These are phyloP conservation scores for Fusarium setosum DNA, from an alignment of 2,329 filamentous ascomycete genomes.

Conservation along the genomic window DNA sequence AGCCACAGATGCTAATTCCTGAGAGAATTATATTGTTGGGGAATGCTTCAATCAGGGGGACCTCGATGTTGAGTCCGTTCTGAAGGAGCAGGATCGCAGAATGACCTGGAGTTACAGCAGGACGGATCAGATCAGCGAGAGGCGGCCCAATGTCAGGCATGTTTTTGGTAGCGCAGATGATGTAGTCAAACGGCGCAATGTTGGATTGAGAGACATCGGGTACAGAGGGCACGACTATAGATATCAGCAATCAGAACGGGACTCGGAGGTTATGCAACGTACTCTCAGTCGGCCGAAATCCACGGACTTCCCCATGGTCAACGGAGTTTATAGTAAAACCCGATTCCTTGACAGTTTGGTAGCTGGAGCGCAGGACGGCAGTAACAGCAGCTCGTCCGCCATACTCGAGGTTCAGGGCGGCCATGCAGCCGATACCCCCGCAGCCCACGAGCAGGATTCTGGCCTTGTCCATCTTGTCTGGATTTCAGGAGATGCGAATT, in stretches of 20 bases:
- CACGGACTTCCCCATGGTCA: slow-evolving; percentile 35
- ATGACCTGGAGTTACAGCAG: slow-evolving; percentile 33
- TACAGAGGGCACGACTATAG: slow-evolving; percentile 29
- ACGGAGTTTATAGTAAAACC: slow-evolving; percentile 40
- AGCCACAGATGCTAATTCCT: slow-evolving; percentile 41
- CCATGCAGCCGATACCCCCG: slow-evolving; percentile 41
- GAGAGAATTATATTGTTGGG: slow-evolving; percentile 37
- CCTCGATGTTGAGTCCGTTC: slow-evolving; percentile 42
- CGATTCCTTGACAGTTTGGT: slow-evolving; percentile 29
- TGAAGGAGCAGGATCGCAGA: slow-evolving; percentile 39
- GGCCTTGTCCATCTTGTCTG: slow-evolving; percentile 24
- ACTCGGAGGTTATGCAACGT: not conserved
- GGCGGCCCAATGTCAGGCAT: slow-evolving; percentile 31
- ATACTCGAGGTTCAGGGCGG: slow-evolving; percentile 37
- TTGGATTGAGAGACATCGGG: slow-evolving; percentile 30
- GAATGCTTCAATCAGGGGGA: slow-evolving; percentile 32
- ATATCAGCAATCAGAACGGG: not conserved
- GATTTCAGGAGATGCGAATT: not conserved
- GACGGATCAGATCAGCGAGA: slow-evolving; percentile 35
- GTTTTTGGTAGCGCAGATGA: slow-evolving; percentile 41
- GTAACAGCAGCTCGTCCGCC: slow-evolving; percentile 37
- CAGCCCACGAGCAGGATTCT: slow-evolving; percentile 34
- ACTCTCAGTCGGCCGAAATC: slow-evolving; percentile 38
- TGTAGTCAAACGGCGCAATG: slow-evolving; percentile 37
- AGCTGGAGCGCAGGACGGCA: slow-evolving; percentile 41